These are phyloP conservation scores for Monilinia laxa DNA, from an alignment of 2,329 filamentous ascomycete species.

Conservation along the genomic window DNA sequence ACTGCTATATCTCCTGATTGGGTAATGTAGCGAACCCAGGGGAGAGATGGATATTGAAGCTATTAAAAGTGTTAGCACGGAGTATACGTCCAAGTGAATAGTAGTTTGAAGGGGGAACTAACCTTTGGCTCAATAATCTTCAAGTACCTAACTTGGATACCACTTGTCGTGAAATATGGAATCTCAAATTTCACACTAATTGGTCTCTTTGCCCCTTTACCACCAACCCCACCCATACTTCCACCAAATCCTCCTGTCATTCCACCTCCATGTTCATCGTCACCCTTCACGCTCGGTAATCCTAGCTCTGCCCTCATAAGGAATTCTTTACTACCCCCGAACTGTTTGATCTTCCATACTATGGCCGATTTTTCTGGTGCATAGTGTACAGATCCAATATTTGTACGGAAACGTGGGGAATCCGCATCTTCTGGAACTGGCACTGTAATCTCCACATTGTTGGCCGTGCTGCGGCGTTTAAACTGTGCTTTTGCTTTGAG, in stretches of 20 bases:
- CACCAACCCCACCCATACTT: slow-evolving; percentile 89
- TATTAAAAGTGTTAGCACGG: slow-evolving; percentile 43
- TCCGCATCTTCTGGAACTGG: slow-evolving; percentile 97
- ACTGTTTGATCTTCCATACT: slow-evolving; percentile 99
- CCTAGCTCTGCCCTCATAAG: slow-evolving; percentile 97
- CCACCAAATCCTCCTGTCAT: slow-evolving; percentile 98
- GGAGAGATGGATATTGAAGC: slow-evolving; percentile 96
- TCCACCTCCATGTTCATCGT: slow-evolving; percentile 91
- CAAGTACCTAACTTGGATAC: slow-evolving; percentile 95
- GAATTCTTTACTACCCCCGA: slow-evolving; percentile 97
- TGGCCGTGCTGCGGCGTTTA: slow-evolving; percentile 94
- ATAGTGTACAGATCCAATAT: slow-evolving; percentile 96
- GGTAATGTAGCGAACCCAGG: slow-evolving; percentile 98
- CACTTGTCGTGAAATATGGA: slow-evolving; percentile 99
- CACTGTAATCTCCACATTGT: slow-evolving; percentile 97
- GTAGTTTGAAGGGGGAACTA: slow-evolving; percentile 40
- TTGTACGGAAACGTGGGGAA: slow-evolving; percentile 92
- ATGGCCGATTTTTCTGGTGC: slow-evolving; percentile 96
- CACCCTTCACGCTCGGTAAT: slow-evolving; percentile 87
- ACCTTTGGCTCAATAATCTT: slow-evolving; percentile 99
- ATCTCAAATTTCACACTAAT: slow-evolving; percentile 99
- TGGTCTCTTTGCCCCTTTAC: slow-evolving; percentile 86
- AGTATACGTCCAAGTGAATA: background rate
- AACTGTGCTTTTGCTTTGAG: slow-evolving; percentile 97
- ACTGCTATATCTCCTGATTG: slow-evolving; percentile 97